A percentile compares a stretch with the other conserved stretches of the same genome.
Evolutionary conservation across 176 grass and related monocot species (phyloP).

Genomic region (Carex myosuroides): DNA sequence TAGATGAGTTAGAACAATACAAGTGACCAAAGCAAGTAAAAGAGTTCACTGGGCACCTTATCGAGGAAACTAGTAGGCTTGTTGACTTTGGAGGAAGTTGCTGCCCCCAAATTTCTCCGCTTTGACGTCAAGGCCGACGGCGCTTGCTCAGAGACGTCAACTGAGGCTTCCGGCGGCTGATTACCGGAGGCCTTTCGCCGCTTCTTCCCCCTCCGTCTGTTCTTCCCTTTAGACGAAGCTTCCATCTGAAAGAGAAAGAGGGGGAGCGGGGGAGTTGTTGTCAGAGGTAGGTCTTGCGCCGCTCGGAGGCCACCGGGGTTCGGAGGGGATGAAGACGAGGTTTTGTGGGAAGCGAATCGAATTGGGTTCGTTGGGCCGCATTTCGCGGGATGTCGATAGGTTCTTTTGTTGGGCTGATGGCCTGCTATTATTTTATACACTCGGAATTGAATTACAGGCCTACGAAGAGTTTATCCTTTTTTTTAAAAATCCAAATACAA

Average conservation of each 20-base stretch:
- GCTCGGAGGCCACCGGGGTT: background rate
- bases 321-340: background rate
- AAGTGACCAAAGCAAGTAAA: background rate
- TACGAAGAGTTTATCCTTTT: no score
- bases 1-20: background rate
- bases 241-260: background rate
- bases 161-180: background rate
- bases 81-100: slow-evolving; percentile 15
- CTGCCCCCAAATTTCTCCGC: slow-evolving; percentile 7
- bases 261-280: background rate
- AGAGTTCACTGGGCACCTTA: slow-evolving; percentile 30
- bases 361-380: background rate
- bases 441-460: no score
- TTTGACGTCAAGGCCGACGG: slow-evolving; percentile 7
- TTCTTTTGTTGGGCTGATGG: background rate
- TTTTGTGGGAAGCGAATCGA: background rate
- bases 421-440: background rate
- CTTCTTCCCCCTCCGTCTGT: slow-evolving; percentile 14
- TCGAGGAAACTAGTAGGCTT: slow-evolving; percentile 43
- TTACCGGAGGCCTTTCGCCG: slow-evolving; percentile 26
- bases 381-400: no score
- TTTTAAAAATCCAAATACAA: no score
- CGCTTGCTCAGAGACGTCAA: background rate
- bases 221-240: background rate
- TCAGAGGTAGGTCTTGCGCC: background rate